Evolutionary conservation across 345 rosid genomes (phyloP), one percentile per base, ranked within the genome.

Genomic region (Populus alba): DNA sequence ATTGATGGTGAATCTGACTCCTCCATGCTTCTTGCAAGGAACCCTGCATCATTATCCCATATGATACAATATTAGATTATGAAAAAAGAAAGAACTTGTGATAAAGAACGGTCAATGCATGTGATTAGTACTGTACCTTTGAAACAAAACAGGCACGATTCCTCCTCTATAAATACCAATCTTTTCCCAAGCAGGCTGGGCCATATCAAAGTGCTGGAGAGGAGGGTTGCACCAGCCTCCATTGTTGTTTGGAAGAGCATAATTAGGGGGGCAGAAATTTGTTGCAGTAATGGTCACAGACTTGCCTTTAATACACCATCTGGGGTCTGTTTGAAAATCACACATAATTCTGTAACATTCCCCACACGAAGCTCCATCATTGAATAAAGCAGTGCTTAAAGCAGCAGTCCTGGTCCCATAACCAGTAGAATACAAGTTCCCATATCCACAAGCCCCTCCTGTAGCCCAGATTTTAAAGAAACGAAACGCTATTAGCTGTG

Each of bases 201-300:
- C 95, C 97, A 95, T 93, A 66, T 95, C 99, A 39, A 95, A 95
- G 76, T 95, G 99, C 80, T 92, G 89, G 57, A 90, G 98, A 27
- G 99, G 99, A 69, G 96, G 92, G 74, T 95, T 95, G 88, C 99
- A 95, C 99, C 99, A 95, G 47, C 99, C 99, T 15, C 99, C 99
- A n/a, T 83, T 23, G 80, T 92, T 79, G 81, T 80, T 93, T 1
- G 98, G 89, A 5, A 84, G 87, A 43, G 93, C 97, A 39, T 61
- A 85, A 78, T 82, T 83, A 12, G 85, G 85, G 38, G 85, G 82
- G 66, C 85, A 83, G 80, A 79, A 79, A 68, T 83, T 79, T 6
- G 85, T 79, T n/a, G 80, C 85, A 2, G 85, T 79, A 29, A 83
- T 76, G 22, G 80, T 76, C 1, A 79, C 55, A 27, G 82, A 79